phyloP scores from a whole-genome alignment of 805 yeast species.

The Candida koratica region DNA sequence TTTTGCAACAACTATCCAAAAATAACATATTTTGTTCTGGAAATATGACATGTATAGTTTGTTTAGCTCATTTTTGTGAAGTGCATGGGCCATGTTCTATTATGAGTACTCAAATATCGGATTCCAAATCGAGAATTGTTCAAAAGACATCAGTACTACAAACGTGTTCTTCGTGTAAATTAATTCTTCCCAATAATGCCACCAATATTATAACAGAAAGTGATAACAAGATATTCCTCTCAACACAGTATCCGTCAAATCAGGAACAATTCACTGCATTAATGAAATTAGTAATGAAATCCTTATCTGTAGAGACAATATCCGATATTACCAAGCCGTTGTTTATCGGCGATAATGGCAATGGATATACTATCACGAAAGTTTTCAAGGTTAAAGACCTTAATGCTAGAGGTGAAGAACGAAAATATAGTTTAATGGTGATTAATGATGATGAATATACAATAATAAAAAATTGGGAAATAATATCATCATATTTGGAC shows the following conservation, averaged over 20 bases:
- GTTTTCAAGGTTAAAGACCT: constrained; percentile 61
- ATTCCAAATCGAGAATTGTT: constrained; percentile 24
- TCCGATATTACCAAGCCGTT: constrained; percentile 57
- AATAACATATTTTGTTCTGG: too few relatives aligned
- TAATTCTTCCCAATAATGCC: constrained; percentile 44
- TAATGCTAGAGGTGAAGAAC: constrained; percentile 70
- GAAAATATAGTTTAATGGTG: constrained; percentile 60
- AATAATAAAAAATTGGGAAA: constrained; percentile 53
- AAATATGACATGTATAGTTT: constrained; percentile 38
- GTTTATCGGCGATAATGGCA: constrained; percentile 56
- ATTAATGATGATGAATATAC: constrained; percentile 52
- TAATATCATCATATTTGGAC: constrained; percentile 36
- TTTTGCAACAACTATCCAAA: too few relatives aligned
- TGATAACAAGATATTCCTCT: constrained; percentile 30
- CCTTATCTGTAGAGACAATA: constrained; percentile 64
- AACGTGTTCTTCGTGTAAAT: constrained; percentile 58
- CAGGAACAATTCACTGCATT: constrained; percentile 48
- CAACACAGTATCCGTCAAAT: constrained; percentile 58
- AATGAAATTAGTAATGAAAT: constrained; percentile 57
- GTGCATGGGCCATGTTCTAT: constrained; percentile 70
- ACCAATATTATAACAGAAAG: constrained; percentile 20
- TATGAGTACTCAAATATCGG: constrained; percentile 53
- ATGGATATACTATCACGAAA: constrained; percentile 57
- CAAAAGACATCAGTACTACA: constrained; percentile 40
- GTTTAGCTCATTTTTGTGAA: constrained; percentile 75